Base-by-base conservation (phyloP, 257 asterid genomes). In the Solanum etuberosum region DNA sequence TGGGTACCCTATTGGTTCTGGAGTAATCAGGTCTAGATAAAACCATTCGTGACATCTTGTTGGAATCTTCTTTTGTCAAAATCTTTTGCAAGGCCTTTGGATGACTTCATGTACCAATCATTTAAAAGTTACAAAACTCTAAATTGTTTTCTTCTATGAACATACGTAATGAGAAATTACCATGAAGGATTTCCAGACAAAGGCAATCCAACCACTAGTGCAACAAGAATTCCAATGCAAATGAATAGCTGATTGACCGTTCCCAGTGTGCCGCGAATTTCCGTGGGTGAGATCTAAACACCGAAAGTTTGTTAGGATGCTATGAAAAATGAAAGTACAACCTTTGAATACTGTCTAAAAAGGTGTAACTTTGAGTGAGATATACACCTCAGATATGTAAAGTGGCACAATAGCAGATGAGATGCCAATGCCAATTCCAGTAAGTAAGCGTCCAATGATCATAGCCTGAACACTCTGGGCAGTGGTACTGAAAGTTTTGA, bases 391-490 rank as follows among this genome's bases (percentile, higher is more conserved):
- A 83, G 99, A 97, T 89, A 97, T 95, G 94, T 97, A 97, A 88
- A 97, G 99, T 78, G 99, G 99, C 48, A 97, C 99, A 76, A 97
- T 92, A 87, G 98, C 99, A 83, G 99, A 97, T 63, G 98, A 94
- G 89, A 97, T 91, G 84, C 99, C 99, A 86, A 97, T 95, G 85
- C 99, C 99, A 83, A 97, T 86, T 84, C 99, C 99, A 88, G 94
- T 93, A 78, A 97, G 95, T 87, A 96, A 87, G 46, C 99, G 97
- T 10, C 99, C 99, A 89, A 94, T 87, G 88, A 97, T 93, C 99
- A 97, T 95, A 82, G 94, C 89, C 93, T 94, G 92, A 84, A 94
- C 90, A 85, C 90, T 95, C 90, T 90, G 94, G 46, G 99, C 96
- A 34, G 98, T 94, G 88, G 95, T 91, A 87, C 99, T 96, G 91